Base-by-base conservation (phyloP, 495 filamentous ascomycete species). In the Penicillium argentinense region DNA sequence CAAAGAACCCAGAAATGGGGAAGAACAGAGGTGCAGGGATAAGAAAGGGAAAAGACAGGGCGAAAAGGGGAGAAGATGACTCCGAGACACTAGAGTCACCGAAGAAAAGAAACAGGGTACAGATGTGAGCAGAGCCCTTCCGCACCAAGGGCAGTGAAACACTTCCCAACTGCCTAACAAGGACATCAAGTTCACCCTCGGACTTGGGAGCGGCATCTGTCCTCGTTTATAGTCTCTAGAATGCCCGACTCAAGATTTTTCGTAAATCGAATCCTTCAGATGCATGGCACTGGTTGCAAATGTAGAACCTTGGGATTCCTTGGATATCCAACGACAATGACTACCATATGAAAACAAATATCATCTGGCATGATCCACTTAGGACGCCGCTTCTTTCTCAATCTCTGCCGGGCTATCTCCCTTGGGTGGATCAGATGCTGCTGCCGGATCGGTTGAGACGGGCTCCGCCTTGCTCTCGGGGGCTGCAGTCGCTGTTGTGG, bases 301-400 rank as follows among this genome's bases (percentile, higher is more conserved):
- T 29, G 34, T 25, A 39, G 28, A 5, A 11, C 18, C 22, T 5
- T 12, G 11, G 34, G 11, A 16, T 21, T n/a, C 24, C n/a, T 16
- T 3, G 9, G 19, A 45, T 22, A 36, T 36, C n/a, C 14, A 11
- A 18, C 22, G 8, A 12, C 22, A 13, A 26, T 4, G n/a, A 22
- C 14, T 4, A 32, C 4, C 18, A 32, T 22, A 23, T 26, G n/a
- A 14, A 33, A 4, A 17, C 5, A 21, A 36, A 12, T 36, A 21
- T 2, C 17, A 7, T 18, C 33, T 9, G 6, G 17, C 7, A 8
- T 36, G 7, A 9, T 3, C 14, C 5, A 18, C 8, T 33, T 32
- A 48, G 21, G 26, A 18, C 9, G 45, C 41, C 18, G 44, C 18
- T 13, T 57, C 41, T 49, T 52, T 49, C 33, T 18, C 16, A 4